Evolutionary conservation across 2,329 filamentous ascomycete genomes (phyloP).

Genomic region (Aspergillus flavus): DNA sequence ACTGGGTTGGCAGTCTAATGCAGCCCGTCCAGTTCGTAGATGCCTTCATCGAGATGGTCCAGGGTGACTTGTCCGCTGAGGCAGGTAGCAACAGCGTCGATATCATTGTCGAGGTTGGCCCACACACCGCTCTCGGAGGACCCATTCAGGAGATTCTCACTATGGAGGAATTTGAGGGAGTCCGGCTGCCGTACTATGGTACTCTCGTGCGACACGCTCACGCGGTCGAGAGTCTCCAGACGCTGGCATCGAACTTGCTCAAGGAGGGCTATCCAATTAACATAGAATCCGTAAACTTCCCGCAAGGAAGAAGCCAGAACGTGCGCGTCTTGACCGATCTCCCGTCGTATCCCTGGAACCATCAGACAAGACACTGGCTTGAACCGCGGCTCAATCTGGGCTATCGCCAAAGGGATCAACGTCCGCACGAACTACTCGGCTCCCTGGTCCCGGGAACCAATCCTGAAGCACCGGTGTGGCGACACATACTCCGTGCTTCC

Average conservation of each 20-base stretch:
- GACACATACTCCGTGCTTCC: too few species aligned
- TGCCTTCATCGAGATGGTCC: too few species aligned
- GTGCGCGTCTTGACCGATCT: slow-evolving; percentile 11
- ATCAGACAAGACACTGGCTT: slow-evolving; percentile 10
- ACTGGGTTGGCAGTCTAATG: too few species aligned
- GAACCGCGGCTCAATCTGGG: slow-evolving; percentile 13
- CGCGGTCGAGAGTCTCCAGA: too few species aligned
- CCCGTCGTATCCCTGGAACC: slow-evolving; percentile 21
- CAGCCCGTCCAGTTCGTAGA: too few species aligned
- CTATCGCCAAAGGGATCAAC: slow-evolving; percentile 5
- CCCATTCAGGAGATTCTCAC: neutral
- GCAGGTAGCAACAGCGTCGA: too few species aligned
- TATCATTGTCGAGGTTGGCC: neutral
- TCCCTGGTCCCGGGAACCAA: too few species aligned
- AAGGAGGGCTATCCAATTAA: too few species aligned
- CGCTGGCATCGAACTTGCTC: too few species aligned
- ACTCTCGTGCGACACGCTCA: neutral
- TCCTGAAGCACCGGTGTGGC: too few species aligned
- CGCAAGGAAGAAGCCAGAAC: neutral
- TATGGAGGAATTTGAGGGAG: neutral
- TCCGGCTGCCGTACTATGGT: neutral
- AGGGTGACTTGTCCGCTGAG: too few species aligned
- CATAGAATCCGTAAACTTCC: too few species aligned
- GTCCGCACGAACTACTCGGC: slow-evolving; percentile 23
- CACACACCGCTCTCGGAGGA: neutral